phyloP scores from a whole-genome alignment of 169 alveolate species.

The Amoebophrya sp. region DNA sequence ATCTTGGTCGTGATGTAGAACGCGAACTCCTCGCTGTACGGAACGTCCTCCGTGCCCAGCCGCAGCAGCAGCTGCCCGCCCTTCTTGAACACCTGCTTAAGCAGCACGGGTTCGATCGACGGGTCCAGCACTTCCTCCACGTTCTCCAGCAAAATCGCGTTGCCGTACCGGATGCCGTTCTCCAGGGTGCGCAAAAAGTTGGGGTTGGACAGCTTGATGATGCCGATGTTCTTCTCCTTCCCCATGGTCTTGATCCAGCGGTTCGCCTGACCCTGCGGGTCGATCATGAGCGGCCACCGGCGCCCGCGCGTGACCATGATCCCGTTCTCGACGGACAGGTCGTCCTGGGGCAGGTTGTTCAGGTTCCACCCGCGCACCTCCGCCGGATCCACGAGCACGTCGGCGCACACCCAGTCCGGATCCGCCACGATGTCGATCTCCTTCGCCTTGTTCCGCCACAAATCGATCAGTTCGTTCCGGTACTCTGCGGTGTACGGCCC shows the following conservation, averaged over 20 bases:
- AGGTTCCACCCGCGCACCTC: slow-evolving; percentile 54
- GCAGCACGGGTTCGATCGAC: slow-evolving; percentile 79
- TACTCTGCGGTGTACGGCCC: slow-evolving; percentile 80
- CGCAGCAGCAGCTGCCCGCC: slow-evolving; percentile 56
- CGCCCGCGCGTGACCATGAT: slow-evolving; percentile 53
- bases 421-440: slow-evolving; percentile 52
- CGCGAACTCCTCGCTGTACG: slow-evolving; percentile 62
- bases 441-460: slow-evolving; percentile 56
- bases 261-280: slow-evolving; percentile 82
- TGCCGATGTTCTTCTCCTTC: slow-evolving; percentile 54
- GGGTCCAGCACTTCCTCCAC: slow-evolving; percentile 89
- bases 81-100: slow-evolving; percentile 63
- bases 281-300: slow-evolving; percentile 51
- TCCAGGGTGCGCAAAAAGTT: slow-evolving; percentile 74
- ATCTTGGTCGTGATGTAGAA: slow-evolving; percentile 70
- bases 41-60: slow-evolving; percentile 67
- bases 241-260: slow-evolving; percentile 72
- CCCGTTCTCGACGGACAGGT: slow-evolving; percentile 70
- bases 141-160: slow-evolving; percentile 74
- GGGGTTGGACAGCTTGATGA: slow-evolving; percentile 52
- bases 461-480: slow-evolving; percentile 53
- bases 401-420: slow-evolving; percentile 57
- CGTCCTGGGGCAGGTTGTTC: slow-evolving; percentile 44
- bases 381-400: slow-evolving; percentile 69
- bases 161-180: slow-evolving; percentile 72